Percentiles rank a stretch among this genome's conserved stretches.
Conservation (phyloP, 1,284 basidiomycete species). For the Irpex sp. region DNA sequence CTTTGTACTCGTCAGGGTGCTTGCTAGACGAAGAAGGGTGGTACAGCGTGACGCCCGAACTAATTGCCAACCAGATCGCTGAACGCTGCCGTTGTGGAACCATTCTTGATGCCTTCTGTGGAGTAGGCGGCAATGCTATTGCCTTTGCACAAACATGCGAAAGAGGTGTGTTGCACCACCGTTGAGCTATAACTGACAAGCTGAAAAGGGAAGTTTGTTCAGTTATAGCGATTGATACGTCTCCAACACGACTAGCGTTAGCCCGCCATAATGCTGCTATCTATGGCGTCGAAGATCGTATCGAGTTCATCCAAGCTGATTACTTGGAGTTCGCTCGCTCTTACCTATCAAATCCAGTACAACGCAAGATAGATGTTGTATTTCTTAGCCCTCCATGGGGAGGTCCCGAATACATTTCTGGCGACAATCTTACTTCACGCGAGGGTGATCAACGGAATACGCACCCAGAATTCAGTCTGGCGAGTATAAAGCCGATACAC, state of each 20-base stretch:
- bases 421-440: slow-evolving; percentile 11
- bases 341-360: slow-evolving; percentile 18
- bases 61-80: slow-evolving; percentile 88
- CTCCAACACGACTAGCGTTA: slow-evolving; percentile 77
- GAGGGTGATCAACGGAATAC: slow-evolving; percentile 9
- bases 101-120: slow-evolving; percentile 93
- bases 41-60: slow-evolving; percentile 96
- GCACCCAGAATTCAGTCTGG: slow-evolving; percentile 65
- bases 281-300: slow-evolving; percentile 91
- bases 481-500: slow-evolving; percentile 74
- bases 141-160: slow-evolving; percentile 96
- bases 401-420: slow-evolving; percentile 68
- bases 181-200: background rate
- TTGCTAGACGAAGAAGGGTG: slow-evolving; percentile 88
- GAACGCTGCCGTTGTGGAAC: slow-evolving; percentile 84
- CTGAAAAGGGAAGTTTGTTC: background rate
- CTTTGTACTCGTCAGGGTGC: slow-evolving; percentile 75
- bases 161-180: slow-evolving; percentile 53
- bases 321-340: slow-evolving; percentile 76
- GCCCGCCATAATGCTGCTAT: slow-evolving; percentile 91
- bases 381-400: slow-evolving; percentile 96
- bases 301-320: slow-evolving; percentile 91
- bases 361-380: slow-evolving; percentile 72
- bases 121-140: slow-evolving; percentile 97
- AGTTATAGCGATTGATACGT: slow-evolving; percentile 94